Base-by-base conservation (phyloP, 371 early-diverging fungal species). In the Gilbertella persicaria region DNA sequence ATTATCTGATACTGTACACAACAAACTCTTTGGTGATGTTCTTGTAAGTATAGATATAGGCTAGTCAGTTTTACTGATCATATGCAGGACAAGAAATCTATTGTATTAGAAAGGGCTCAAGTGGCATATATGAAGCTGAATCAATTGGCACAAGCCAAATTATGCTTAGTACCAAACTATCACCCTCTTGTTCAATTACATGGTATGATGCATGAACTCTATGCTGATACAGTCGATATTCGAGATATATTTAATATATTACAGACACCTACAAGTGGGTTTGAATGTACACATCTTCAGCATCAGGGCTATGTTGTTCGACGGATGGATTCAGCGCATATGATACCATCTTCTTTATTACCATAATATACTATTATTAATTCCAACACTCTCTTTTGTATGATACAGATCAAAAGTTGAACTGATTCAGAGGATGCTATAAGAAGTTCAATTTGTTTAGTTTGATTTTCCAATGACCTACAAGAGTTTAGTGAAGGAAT, bases 1-100 rank as follows among this genome's bases (percentile, higher is more conserved):
- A 25, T 44, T 70, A 33, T 70, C 70, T 17, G 69, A 73, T 19
- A 53, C 61, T 53, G 73, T 73, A 4, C 73, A 68, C 26, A 69
- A 53, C 21, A 61, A 64, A 41, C 38, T 74, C 10, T 74, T 74
- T 49, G 66, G 66, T 3, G 75, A 74, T 56, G 69, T 61, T 5
- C 40, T 70, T 55, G 69, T 73, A 59, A 64, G 56, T 35, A 28
- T 28, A 28, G 4, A 28, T 5, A 28, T 9, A 28, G 28, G 4
- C 28, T 28, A 46, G 9, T 20, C 13, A 10, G 29, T 10, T 37
- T 30, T 43, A 19, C n/a, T 19, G 37, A 8, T 29, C n/a, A 43
- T 12, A 29, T 45, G 39, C 20, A 35, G 58, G 62, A 51, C 53
- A 19, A 66, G 63, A 40, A 64, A 46, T 46, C 47, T n/a, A 10